phyloP scores from a whole-genome alignment of 75 land plant genomes.

The Pseudotsuga menziesii region DNA sequence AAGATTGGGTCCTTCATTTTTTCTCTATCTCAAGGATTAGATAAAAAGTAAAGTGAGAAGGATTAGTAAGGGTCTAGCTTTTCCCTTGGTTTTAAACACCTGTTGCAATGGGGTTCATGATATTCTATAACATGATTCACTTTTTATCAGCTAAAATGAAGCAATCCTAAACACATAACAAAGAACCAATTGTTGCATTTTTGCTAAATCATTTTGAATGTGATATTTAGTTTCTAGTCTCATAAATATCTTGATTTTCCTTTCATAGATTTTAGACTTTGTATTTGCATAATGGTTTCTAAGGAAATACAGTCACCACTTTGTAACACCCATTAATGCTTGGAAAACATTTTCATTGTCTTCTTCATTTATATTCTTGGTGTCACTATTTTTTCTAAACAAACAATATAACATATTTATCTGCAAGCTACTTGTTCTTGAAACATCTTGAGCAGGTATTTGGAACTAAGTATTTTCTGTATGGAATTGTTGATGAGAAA shows the following conservation, averaged over 20 bases:
- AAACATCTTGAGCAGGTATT: conserved; percentile 45
- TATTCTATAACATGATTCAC: not conserved
- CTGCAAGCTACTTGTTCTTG: not conserved
- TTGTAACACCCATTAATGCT: conserved; percentile 80
- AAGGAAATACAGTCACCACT: conserved; percentile 82
- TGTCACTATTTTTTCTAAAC: not conserved
- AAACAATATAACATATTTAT: not conserved
- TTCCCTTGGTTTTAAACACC: not conserved
- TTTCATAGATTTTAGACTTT: conserved; percentile 77
- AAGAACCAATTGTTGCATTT: not conserved
- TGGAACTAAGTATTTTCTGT: conserved; percentile 92
- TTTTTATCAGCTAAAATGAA: not conserved
- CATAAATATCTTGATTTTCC: not conserved
- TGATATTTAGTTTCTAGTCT: not conserved
- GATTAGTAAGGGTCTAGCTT: not conserved
- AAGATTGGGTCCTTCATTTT: not conserved
- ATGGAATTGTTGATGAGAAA: conserved; percentile 94
- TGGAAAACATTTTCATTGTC: conserved; percentile 37
- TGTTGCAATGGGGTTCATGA: not conserved
- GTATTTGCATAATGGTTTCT: conserved; percentile 97
- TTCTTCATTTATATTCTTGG: not conserved
- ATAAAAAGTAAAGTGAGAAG: not conserved
- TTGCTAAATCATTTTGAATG: not conserved
- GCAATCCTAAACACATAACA: not conserved
- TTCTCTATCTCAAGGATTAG: not conserved